Base-by-base conservation (phyloP, 1,139 yeast genomes). In the Yamadazyma atlantica region DNA sequence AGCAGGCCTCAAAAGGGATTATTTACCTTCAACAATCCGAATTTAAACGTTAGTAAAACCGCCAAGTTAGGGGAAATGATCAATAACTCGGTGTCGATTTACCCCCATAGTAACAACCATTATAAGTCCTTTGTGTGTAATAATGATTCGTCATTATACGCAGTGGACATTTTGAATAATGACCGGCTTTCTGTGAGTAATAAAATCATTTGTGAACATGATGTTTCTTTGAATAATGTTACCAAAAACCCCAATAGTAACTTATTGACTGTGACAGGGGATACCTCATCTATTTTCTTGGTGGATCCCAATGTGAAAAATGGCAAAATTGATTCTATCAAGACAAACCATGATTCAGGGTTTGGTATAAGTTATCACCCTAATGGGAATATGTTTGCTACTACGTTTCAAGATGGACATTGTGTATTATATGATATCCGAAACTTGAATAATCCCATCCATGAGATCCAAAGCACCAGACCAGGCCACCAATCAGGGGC, bases 321-420 rank as follows among this genome's bases (percentile, higher is more conserved):
- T 29, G 46, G 49, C 19, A 49, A 51, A 7, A 51, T 64, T 11
- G 47, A 55, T 16, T 53, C 59, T 3, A 51, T 85, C 28, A 69
- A 71, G 33, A 82, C 90, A 0, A 61, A 67, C 9, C 82, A 85
- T 39, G 95, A 85, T 48, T 77, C 84, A 38, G 97, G 96, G 4
- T 87, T 89, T 55, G 88, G 95, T 2, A 78, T 87, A 1, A 77
- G 85, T n/a, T 88, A 82, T 61, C 82, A 84, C 46, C 74, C 83
- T 14, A 79, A 84, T 36, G 95, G 92, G 14, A 52, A 74, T 41
- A 72, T 81, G 49, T 85, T 89, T 58, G 82, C 95, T 2, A 79
- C 87, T 0, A 82, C 90, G 17, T 88, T 87, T 57, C 96, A 89
- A 60, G 89, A 85, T 54, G 97, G 97, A 6, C 66, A 79, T 24